Conservation (phyloP, 495 filamentous ascomycete species). For the Alectoria sarmentosa region DNA sequence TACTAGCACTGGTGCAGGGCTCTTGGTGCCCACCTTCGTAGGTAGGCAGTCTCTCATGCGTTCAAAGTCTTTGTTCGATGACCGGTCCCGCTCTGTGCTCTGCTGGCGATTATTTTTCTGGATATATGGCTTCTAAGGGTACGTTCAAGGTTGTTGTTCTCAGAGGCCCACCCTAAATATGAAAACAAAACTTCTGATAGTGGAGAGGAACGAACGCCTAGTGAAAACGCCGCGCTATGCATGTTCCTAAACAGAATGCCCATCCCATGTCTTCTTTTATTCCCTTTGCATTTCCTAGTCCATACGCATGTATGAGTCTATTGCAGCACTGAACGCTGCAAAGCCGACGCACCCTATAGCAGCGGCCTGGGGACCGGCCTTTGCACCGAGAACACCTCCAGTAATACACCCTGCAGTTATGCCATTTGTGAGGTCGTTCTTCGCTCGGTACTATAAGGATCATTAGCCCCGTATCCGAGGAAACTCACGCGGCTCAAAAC, state of each 20-base stretch:
- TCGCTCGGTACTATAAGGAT: slow-evolving; percentile 55
- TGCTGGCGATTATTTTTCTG: not conserved
- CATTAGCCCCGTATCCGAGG: not conserved
- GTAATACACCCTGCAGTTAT: slow-evolving; percentile 85
- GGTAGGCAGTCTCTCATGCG: not conserved
- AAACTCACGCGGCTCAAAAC: not conserved
- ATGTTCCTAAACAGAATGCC: not conserved
- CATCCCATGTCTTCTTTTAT: not conserved
- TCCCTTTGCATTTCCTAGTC: slow-evolving; percentile 26
- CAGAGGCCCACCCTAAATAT: not conserved
- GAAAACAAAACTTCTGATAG: not conserved
- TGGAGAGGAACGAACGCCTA: not conserved
- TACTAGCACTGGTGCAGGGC: too few species aligned
- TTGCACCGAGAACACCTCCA: slow-evolving; percentile 74
- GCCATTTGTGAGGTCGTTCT: slow-evolving; percentile 89
- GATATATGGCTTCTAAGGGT: not conserved
- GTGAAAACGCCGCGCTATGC: slow-evolving; percentile 19
- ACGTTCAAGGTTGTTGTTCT: not conserved
- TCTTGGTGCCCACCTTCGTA: too few species aligned
- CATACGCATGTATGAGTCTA: slow-evolving; percentile 85
- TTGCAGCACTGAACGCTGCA: slow-evolving; percentile 90
- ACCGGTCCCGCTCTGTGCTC: not conserved
- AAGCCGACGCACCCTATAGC: slow-evolving; percentile 88
- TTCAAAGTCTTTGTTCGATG: not conserved
- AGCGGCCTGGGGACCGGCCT: slow-evolving; percentile 85